Percentiles rank a stretch among this genome's conserved stretches.
These are phyloP conservation scores for Rhizophagus clarus DNA, from an alignment of 192 early-diverging fungal genomes.

Conservation along the genomic window DNA sequence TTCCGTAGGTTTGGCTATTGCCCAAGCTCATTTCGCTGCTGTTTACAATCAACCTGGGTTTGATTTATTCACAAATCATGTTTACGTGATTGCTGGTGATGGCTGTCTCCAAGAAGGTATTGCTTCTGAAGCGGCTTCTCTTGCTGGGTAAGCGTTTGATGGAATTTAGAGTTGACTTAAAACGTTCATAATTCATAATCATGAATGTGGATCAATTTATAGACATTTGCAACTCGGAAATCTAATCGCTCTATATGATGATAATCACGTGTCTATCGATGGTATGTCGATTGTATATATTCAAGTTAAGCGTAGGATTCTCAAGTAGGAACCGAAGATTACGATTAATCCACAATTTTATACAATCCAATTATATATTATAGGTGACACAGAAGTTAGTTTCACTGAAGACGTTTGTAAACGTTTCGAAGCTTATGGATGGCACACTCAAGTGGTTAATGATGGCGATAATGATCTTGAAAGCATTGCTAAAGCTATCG, in stretches of 20 bases:
- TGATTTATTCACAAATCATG: constrained; percentile 84
- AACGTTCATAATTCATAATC: neutral
- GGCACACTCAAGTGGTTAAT: constrained; percentile 77
- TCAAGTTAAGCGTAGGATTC: neutral
- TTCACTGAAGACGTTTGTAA: constrained; percentile 92
- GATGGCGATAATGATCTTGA: constrained; percentile 85
- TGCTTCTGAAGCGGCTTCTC: constrained; percentile 83
- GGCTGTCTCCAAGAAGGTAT: constrained; percentile 99
- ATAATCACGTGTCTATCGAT: constrained; percentile 96
- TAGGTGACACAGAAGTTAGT: constrained; percentile 64
- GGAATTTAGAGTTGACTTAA: neutral
- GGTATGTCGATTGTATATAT: constrained; percentile 39
- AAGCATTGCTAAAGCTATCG: constrained; percentile 73
- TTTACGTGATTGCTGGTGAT: constrained; percentile 86
- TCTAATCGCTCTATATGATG: constrained; percentile 93
- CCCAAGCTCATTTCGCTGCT: constrained; percentile 84
- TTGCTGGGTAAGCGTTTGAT: constrained; percentile 72
- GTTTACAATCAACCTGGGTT: constrained; percentile 90
- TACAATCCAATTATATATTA: neutral
- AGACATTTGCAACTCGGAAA: constrained; percentile 90
- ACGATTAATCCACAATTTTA: too few species aligned
- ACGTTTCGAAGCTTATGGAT: constrained; percentile 92
- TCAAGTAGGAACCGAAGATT: too few species aligned
- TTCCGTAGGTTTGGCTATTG: constrained; percentile 92
- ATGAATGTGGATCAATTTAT: constrained; percentile 24